These are phyloP conservation scores for Hypsizygus marmoreus DNA, from an alignment of 768 basidiomycete genomes.

Conservation along the genomic window DNA sequence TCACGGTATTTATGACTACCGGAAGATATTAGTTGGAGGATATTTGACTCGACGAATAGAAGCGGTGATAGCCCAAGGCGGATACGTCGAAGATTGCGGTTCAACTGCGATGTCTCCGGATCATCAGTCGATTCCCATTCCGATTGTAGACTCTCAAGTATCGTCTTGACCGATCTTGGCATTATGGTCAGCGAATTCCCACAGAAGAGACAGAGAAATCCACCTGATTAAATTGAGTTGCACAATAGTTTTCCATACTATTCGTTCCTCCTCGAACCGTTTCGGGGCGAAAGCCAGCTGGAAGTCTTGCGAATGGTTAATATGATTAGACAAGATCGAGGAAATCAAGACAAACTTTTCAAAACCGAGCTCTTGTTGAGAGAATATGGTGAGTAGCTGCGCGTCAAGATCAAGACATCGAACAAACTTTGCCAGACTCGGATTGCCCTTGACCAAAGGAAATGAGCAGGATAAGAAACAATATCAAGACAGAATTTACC, in stretches of 20 bases:
- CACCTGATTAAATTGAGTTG: conserved; percentile 72
- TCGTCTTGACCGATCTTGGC: conserved; percentile 55
- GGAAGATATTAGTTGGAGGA: conserved; percentile 52
- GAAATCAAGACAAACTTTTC: conserved; percentile 37
- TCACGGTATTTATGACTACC: conserved; percentile 35
- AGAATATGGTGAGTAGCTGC: neutral
- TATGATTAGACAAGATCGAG: neutral
- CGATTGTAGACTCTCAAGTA: conserved; percentile 54
- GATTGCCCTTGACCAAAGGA: conserved; percentile 47
- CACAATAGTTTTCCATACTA: conserved; percentile 64
- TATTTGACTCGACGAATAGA: conserved; percentile 53
- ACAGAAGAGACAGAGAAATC: conserved; percentile 5
- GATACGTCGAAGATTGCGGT: conserved; percentile 32
- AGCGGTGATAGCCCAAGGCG: conserved; percentile 46
- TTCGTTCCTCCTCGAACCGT: conserved; percentile 57
- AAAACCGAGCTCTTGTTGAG: conserved; percentile 46
- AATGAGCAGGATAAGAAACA: neutral
- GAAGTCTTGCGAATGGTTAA: conserved; percentile 48
- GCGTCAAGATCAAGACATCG: neutral
- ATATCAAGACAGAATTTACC: conserved; percentile 32
- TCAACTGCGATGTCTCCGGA: conserved; percentile 17
- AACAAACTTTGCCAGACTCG: conserved; percentile 55
- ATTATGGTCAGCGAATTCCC: neutral
- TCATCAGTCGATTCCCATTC: conserved; percentile 36
- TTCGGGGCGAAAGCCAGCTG: conserved; percentile 65